These are phyloP conservation scores for Hyaloperonospora brassicae DNA, from an alignment of 352 stramenopile species.

Conservation along the genomic window DNA sequence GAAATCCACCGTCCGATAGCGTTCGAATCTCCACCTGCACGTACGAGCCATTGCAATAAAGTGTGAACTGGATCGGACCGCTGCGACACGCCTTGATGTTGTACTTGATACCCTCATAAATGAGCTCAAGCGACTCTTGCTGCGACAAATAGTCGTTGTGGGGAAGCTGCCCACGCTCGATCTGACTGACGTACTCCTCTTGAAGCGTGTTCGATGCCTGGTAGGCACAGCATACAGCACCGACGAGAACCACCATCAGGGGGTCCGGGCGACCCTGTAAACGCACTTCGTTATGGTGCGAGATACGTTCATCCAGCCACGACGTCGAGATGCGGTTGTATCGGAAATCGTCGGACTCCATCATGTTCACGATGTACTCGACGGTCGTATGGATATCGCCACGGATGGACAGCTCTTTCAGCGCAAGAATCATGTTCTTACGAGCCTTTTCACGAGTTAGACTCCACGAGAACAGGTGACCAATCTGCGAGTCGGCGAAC, in stretches of 20 bases:
- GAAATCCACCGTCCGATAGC: conserved; percentile 96
- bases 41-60: conserved; percentile 85
- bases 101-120: conserved; percentile 99
- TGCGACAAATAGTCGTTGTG: conserved; percentile 80
- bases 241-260: conserved; percentile 84
- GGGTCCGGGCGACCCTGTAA: conserved; percentile 76
- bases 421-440: conserved; percentile 96
- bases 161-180: conserved; percentile 90
- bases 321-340: conserved; percentile 98
- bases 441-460: conserved; percentile 92
- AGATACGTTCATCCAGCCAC: conserved; percentile 98
- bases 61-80: conserved; percentile 87
- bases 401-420: conserved; percentile 99
- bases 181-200: conserved; percentile 75
- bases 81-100: conserved; percentile 88
- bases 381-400: conserved; percentile 99
- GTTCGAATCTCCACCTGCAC: conserved; percentile 91
- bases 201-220: conserved; percentile 63
- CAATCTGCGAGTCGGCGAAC: conserved; percentile 99
- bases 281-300: conserved; percentile 86
- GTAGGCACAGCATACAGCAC: conserved; percentile 79
- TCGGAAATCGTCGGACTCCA: conserved; percentile 98
- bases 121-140: conserved; percentile 91
- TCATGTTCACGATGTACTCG: conserved; percentile 99
- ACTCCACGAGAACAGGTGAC: conserved; percentile 98